phyloP scores from a whole-genome alignment of 306 rosid genomes.

The Vigna radiata region DNA sequence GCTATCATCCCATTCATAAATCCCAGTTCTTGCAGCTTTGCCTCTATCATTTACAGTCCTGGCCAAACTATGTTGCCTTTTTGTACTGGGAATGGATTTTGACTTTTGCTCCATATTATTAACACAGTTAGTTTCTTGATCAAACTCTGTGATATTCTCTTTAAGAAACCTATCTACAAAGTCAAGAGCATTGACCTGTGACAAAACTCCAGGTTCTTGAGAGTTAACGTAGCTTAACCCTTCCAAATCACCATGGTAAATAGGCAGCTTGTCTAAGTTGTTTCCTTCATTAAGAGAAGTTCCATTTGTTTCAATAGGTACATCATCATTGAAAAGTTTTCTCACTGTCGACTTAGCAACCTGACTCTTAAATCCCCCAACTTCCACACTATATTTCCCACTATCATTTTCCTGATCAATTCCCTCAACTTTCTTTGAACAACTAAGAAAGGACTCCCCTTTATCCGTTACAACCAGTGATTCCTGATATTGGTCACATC shows the following conservation, averaged over 20 bases:
- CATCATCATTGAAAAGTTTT: slow-evolving; percentile 74
- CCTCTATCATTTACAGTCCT: slow-evolving; percentile 59
- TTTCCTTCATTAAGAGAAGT: slow-evolving; percentile 48
- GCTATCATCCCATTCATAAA: slow-evolving; percentile 91
- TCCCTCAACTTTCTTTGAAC: slow-evolving; percentile 46
- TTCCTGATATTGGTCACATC: slow-evolving; percentile 43
- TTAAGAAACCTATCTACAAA: slow-evolving; percentile 79
- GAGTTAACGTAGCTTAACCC: slow-evolving; percentile 83
- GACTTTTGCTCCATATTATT: slow-evolving; percentile 51
- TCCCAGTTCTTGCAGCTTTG: slow-evolving; percentile 50
- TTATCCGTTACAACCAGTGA: slow-evolving; percentile 39
- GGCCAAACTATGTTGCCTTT: slow-evolving; percentile 70
- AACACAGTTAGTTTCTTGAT: slow-evolving; percentile 50
- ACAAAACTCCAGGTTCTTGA: slow-evolving; percentile 89
- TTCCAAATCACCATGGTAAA: slow-evolving; percentile 53
- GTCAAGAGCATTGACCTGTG: slow-evolving; percentile 86
- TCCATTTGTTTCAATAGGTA: slow-evolving; percentile 44
- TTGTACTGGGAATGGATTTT: slow-evolving; percentile 49
- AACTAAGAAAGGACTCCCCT: slow-evolving; percentile 39
- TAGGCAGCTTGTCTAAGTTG: slow-evolving; percentile 50
- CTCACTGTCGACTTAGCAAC: slow-evolving; percentile 67
- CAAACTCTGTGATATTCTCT: slow-evolving; percentile 58
- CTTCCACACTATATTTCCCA: slow-evolving; percentile 38
- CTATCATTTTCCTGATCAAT: slow-evolving; percentile 46
- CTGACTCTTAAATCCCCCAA: slow-evolving; percentile 42